Evolutionary conservation across 257 asterid genomes (phyloP).

Genomic region (Jacaranda mimosifolia): DNA sequence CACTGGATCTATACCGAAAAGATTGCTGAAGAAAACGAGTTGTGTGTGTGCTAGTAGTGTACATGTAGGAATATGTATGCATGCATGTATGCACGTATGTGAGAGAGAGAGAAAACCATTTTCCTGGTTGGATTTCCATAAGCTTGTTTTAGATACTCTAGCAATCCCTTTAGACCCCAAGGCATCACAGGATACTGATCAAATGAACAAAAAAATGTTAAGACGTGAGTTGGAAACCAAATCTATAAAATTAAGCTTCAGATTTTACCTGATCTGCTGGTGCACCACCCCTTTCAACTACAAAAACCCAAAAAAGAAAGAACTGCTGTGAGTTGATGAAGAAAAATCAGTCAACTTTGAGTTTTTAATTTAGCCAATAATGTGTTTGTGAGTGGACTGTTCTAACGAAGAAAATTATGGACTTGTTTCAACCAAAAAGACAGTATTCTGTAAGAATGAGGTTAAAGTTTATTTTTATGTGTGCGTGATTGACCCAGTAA

Average conservation of each 20-base stretch:
- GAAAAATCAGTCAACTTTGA: neutral
- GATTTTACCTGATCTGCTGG: conserved; percentile 33
- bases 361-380: neutral
- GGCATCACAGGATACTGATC: conserved; percentile 43
- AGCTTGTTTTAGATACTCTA: conserved; percentile 52
- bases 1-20: neutral
- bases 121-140: conserved; percentile 70
- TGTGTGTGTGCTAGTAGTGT: too few relatives aligned
- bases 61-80: too few relatives aligned
- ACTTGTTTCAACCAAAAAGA: neutral
- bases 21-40: neutral
- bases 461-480: too few relatives aligned
- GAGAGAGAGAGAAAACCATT: conserved; percentile 45
- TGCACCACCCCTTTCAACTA: conserved; percentile 6
- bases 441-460: neutral
- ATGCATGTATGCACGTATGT: too few relatives aligned
- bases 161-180: conserved; percentile 46
- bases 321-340: neutral
- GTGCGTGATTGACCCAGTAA: neutral
- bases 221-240: neutral
- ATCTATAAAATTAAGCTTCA: neutral
- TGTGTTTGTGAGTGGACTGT: too few relatives aligned
- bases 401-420: neutral
- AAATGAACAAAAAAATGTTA: conserved; percentile 25
- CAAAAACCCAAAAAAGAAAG: neutral